Conservation (phyloP, 208 protist species). For the Acanthamoeba polyphaga region DNA sequence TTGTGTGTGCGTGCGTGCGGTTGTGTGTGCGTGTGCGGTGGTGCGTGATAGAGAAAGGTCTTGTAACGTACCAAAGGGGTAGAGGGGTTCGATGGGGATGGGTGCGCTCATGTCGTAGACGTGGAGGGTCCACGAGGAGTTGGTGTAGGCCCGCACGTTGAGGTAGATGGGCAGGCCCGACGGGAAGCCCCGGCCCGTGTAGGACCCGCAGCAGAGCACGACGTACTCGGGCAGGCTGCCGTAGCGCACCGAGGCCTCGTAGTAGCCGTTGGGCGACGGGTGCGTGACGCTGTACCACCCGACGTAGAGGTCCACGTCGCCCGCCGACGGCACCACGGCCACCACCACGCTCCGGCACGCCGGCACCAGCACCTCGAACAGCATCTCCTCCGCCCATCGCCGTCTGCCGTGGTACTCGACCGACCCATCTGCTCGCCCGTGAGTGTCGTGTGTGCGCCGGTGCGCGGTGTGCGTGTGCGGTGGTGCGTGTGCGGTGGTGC, state of each 20-base stretch:
- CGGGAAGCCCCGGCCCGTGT: not conserved
- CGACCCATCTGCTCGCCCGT: not conserved
- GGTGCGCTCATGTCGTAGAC: conserved; percentile 3
- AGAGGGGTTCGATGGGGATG: not conserved
- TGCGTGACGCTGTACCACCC: not conserved
- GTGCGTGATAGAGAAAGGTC: too few relatives aligned
- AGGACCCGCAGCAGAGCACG: not conserved
- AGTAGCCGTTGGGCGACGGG: not conserved
- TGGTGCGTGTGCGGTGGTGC: too few relatives aligned
- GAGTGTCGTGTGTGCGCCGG: not conserved
- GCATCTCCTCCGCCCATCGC: not conserved
- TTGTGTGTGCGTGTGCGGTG: too few relatives aligned
- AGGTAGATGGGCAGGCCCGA: not conserved
- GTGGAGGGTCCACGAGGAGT: conserved; percentile 8
- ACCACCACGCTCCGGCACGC: not conserved
- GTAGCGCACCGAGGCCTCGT: not conserved
- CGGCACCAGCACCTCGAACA: conserved; percentile 10
- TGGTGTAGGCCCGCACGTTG: conserved; percentile 1
- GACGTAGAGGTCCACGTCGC: not conserved
- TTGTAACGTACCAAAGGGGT: not conserved
- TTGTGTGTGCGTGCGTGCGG: too few relatives aligned
- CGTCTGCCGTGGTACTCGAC: not conserved
- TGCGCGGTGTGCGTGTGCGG: too few relatives aligned
- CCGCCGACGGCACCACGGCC: not conserved
- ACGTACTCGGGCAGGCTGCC: conserved; percentile 6